Percentiles rank a stretch among this genome's conserved stretches.
These are phyloP conservation scores for Arabidopsis arenosa DNA, from an alignment of 345 rosid species.

Conservation along the genomic window DNA sequence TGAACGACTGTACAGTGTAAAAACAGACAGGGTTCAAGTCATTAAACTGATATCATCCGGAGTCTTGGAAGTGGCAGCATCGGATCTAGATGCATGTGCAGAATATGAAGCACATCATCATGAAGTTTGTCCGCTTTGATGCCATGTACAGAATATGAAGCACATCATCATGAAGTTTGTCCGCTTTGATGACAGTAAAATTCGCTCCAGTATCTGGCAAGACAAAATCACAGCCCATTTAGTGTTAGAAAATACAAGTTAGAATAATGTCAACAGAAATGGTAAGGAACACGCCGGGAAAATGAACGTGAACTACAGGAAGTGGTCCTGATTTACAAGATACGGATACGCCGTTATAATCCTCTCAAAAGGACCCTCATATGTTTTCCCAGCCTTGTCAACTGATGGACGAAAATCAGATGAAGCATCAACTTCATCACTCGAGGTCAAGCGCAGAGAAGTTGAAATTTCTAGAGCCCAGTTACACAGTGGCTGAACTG, in stretches of 20 bases:
- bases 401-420: conserved; percentile 56
- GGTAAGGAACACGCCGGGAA: conserved; percentile 70
- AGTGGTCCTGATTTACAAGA: conserved; percentile 92
- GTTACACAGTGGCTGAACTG: conserved; percentile 80
- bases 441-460: conserved; percentile 75
- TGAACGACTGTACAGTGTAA: conserved; percentile 12
- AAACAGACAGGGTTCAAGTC: conserved; percentile 37
- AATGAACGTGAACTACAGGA: conserved; percentile 92
- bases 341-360: conserved; percentile 65
- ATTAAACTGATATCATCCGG: conserved; percentile 77
- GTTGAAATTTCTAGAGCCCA: conserved; percentile 96
- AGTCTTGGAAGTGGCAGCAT: conserved; percentile 93
- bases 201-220: conserved; percentile 86
- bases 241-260: conserved; percentile 25
- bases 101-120: conserved; percentile 78
- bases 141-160: conserved; percentile 79
- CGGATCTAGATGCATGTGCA: conserved; percentile 90
- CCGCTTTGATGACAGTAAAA: conserved; percentile 74
- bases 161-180: conserved; percentile 84
- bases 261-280: conserved; percentile 1
- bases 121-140: conserved; percentile 84
- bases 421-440: conserved; percentile 60
- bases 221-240: conserved; percentile 21
- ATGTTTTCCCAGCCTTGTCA: conserved; percentile 57
- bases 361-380: conserved; percentile 79